These are phyloP conservation scores for Hansenula lynferdii DNA, from an alignment of 1,139 yeast genomes.

Conservation along the genomic window DNA sequence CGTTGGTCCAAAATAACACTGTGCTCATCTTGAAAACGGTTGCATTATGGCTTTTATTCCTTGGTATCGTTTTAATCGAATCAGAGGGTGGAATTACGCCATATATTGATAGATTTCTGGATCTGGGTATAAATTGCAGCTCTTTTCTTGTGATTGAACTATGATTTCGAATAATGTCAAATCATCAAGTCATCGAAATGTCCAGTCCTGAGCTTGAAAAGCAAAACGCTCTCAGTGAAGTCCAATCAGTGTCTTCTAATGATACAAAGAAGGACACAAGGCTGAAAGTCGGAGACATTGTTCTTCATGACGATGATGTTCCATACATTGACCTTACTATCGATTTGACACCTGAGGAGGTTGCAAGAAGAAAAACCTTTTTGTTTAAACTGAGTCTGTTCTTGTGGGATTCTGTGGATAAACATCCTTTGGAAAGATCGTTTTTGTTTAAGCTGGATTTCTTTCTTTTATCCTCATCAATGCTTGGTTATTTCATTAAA, in stretches of 20 bases:
- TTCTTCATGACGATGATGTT: constrained; percentile 1
- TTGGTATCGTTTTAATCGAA: no score
- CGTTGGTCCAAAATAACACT: no score
- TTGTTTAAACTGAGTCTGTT: neutral
- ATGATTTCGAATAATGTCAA: neutral
- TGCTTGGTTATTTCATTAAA: constrained; percentile 34
- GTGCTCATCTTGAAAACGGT: no score
- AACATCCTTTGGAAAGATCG: constrained; percentile 35
- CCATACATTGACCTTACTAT: constrained; percentile 1
- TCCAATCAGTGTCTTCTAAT: neutral
- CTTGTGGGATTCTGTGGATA: constrained; percentile 34
- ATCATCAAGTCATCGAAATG: neutral
- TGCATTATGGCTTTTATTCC: no score
- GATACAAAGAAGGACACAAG: neutral
- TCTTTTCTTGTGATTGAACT: neutral
- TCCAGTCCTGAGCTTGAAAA: neutral
- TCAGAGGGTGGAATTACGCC: no score
- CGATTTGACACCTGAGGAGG: neutral
- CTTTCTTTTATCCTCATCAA: constrained; percentile 35
- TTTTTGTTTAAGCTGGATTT: constrained; percentile 37
- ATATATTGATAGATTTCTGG: no score
- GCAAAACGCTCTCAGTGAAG: neutral
- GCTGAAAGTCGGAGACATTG: neutral
- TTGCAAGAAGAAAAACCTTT: neutral
- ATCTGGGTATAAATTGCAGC: no score